Percentiles rank a stretch among this genome's conserved stretches.
These are phyloP conservation scores for Diaporthe amygdali DNA, from an alignment of 2,329 filamentous ascomycete species.

Conservation along the genomic window DNA sequence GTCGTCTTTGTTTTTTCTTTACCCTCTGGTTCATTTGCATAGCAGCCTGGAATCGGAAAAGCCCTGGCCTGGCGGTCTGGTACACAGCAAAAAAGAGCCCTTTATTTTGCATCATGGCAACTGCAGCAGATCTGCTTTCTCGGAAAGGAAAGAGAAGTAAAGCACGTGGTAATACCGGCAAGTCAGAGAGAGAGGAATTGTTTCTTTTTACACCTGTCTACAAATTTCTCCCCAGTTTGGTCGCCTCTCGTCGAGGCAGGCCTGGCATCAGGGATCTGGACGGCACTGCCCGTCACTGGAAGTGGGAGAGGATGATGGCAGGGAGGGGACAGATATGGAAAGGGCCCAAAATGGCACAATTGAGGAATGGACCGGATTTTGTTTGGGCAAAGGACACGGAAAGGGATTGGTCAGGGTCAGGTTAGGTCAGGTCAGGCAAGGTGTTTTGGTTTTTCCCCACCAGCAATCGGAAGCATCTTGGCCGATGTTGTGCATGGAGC, in stretches of 20 bases:
- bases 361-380: background rate
- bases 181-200: background rate
- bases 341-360: background rate
- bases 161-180: constrained; percentile 15
- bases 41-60: constrained; percentile 23
- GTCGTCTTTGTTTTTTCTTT: constrained; percentile 9
- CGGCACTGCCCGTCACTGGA: background rate
- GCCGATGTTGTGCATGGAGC: constrained; percentile 21
- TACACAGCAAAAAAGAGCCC: constrained; percentile 15
- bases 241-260: background rate
- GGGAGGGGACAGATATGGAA: background rate
- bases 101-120: constrained; percentile 17
- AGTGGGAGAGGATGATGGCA: background rate
- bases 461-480: constrained; percentile 20
- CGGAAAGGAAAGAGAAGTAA: background rate
- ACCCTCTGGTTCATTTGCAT: constrained; percentile 23
- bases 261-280: constrained; percentile 10
- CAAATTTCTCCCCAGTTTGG: background rate
- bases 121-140: constrained; percentile 22
- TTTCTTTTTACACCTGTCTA: constrained; percentile 15
- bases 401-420: background rate
- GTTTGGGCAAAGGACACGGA: constrained; percentile 2
- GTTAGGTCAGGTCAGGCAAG: background rate
- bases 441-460: constrained; percentile 11
- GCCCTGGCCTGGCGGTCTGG: constrained; percentile 19